These are phyloP conservation scores for Fusarium papillatum DNA, from an alignment of 2,329 filamentous ascomycete species.

Conservation along the genomic window DNA sequence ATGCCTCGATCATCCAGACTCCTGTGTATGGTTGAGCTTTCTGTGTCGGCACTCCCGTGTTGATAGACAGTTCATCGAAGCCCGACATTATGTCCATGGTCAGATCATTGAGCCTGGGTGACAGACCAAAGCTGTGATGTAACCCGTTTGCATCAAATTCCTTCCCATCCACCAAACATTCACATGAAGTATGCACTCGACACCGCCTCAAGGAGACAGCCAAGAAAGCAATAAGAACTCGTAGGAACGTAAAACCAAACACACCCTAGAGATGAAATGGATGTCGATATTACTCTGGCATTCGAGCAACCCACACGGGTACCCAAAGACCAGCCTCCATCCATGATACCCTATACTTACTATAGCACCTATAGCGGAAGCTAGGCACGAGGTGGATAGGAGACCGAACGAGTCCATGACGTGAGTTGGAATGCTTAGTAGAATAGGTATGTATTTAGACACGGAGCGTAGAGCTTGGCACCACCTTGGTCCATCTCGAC, in stretches of 20 bases:
- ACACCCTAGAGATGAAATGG: background rate
- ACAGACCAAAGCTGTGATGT: background rate
- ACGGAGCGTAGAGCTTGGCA: background rate
- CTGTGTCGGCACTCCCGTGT: background rate
- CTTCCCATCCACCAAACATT: no score
- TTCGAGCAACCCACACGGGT: background rate
- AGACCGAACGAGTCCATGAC: background rate
- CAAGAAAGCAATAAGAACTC: background rate
- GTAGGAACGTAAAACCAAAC: background rate
- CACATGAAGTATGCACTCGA: background rate
- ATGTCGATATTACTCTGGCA: background rate
- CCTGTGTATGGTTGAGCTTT: background rate
- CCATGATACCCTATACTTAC: background rate
- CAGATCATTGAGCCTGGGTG: background rate
- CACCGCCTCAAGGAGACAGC: background rate
- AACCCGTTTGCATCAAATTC: background rate
- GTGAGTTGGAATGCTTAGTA: background rate
- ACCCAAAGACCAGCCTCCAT: background rate
- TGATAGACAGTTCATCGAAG: background rate
- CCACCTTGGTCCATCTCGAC: slow-evolving; percentile 11
- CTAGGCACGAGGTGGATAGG: background rate
- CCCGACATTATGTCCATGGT: no score
- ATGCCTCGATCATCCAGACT: background rate
- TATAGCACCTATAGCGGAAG: background rate
- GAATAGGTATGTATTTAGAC: background rate